Evolutionary conservation across 192 early-diverging fungal genomes (phyloP).

Genomic region (Fimicolochytrium jonesii): DNA sequence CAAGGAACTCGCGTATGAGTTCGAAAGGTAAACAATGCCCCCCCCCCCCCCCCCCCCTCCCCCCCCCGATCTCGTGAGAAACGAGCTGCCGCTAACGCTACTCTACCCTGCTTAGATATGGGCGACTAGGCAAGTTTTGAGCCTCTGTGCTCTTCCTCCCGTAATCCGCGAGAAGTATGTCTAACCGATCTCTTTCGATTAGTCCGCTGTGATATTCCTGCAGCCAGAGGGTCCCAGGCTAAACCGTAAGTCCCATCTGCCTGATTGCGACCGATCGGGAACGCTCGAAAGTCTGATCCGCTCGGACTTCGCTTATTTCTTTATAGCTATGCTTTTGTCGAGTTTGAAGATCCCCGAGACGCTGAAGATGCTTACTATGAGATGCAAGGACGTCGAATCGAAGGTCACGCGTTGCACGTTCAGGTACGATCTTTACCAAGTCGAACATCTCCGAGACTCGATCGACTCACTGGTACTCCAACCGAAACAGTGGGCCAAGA

Average conservation of each 20-base stretch:
- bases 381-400: conserved; percentile 81
- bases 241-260: conserved; percentile 40
- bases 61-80: background rate
- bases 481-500: conserved; percentile 73
- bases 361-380: conserved; percentile 90
- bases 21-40: conserved; percentile 69
- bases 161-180: too few relatives aligned
- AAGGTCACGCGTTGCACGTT: conserved; percentile 73
- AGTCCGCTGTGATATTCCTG: conserved; percentile 49
- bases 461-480: background rate
- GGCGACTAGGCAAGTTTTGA: too few relatives aligned
- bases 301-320: background rate
- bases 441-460: background rate
- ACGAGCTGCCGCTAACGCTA: too few relatives aligned
- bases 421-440: conserved; percentile 50
- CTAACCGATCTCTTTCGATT: too few relatives aligned
- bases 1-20: conserved; percentile 88
- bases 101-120: too few relatives aligned
- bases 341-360: conserved; percentile 88
- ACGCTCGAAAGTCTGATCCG: background rate
- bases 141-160: background rate
- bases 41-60: background rate
- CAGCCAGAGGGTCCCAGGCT: conserved; percentile 25
- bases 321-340: conserved; percentile 87
- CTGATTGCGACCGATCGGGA: background rate